Evolutionary conservation across 352 stramenopile genomes (phyloP).

Genomic region (Pythium dissimile): DNA sequence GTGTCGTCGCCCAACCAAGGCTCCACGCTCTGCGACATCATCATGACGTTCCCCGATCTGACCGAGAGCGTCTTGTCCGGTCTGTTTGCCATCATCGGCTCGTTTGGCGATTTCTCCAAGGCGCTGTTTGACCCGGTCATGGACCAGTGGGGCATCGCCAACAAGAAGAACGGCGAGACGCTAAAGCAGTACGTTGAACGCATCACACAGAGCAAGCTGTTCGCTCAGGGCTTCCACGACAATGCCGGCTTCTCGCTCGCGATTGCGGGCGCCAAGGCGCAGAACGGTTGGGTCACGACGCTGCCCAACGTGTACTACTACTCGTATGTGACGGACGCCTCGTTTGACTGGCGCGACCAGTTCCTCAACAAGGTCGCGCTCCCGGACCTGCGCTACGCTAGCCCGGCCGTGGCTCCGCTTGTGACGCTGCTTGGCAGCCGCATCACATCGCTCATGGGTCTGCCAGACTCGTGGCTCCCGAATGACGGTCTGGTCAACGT

Average conservation of each 20-base stretch:
- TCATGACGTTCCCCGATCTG: neutral
- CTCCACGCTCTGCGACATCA: constrained; percentile 1
- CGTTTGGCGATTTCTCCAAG: neutral
- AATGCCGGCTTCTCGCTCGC: constrained; percentile 35
- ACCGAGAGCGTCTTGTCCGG: neutral
- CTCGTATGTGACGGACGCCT: constrained; percentile 35
- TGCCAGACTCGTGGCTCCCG: constrained; percentile 35
- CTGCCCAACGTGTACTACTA: constrained; percentile 51
- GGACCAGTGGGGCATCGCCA: constrained; percentile 17
- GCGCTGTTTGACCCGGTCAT: constrained; percentile 4
- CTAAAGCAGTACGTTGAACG: constrained; percentile 7
- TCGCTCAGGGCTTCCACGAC: constrained; percentile 35
- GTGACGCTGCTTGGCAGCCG: constrained; percentile 38
- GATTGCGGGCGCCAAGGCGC: constrained; percentile 25
- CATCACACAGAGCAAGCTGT: constrained; percentile 21
- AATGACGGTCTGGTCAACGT: constrained; percentile 30
- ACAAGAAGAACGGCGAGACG: constrained; percentile 1
- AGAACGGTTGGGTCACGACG: constrained; percentile 45
- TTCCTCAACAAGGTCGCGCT: constrained; percentile 35
- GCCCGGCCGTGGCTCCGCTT: constrained; percentile 27
- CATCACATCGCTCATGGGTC: constrained; percentile 20
- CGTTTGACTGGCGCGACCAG: constrained; percentile 27
- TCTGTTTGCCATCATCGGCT: neutral
- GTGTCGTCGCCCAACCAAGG: constrained; percentile 11
- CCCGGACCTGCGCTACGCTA: constrained; percentile 35